Percentiles rank a stretch among this genome's conserved stretches.
Evolutionary conservation across 768 basidiomycete species (phyloP).

Genomic region (Tulasnella sp.): DNA sequence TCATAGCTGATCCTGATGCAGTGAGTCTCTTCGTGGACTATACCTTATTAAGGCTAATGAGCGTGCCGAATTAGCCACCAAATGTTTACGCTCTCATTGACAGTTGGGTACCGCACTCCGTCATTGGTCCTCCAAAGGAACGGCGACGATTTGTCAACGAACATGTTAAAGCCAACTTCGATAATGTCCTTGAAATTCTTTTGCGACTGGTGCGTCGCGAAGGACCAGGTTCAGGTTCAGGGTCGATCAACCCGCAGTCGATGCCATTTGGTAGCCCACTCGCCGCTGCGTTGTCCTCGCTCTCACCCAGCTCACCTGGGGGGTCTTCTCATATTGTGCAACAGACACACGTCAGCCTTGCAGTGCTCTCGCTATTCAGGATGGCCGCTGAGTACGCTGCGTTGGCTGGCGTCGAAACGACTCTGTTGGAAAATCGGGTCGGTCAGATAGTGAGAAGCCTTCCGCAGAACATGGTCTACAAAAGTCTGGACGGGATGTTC

Average conservation of each 20-base stretch:
- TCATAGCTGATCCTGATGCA: constrained; percentile 87
- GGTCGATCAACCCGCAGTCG: constrained; percentile 55
- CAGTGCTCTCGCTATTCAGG: constrained; percentile 82
- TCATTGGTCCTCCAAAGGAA: constrained; percentile 57
- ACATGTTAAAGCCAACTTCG: constrained; percentile 61
- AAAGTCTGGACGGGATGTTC: constrained; percentile 88
- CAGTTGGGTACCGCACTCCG: constrained; percentile 77
- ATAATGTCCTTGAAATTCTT: constrained; percentile 87
- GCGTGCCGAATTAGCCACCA: constrained; percentile 47
- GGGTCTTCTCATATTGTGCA: constrained; percentile 72
- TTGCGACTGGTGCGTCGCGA: constrained; percentile 66
- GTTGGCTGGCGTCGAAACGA: constrained; percentile 40
- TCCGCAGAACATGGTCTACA: constrained; percentile 77
- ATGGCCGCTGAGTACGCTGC: constrained; percentile 72
- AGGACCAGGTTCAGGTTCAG: constrained; percentile 68
- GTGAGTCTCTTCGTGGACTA: constrained; percentile 35
- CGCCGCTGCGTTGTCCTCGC: constrained; percentile 32
- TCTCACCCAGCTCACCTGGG: too few species aligned
- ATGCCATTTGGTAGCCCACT: constrained; percentile 1
- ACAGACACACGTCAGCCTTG: constrained; percentile 89
- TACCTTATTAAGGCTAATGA: not conserved
- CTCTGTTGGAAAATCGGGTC: constrained; percentile 60
- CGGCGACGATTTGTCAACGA: constrained; percentile 82
- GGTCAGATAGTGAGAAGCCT: constrained; percentile 85
- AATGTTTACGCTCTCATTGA: constrained; percentile 87